Evolutionary conservation across 2,329 filamentous ascomycete species (phyloP).

Genomic region (Alternaria brassicicola): DNA sequence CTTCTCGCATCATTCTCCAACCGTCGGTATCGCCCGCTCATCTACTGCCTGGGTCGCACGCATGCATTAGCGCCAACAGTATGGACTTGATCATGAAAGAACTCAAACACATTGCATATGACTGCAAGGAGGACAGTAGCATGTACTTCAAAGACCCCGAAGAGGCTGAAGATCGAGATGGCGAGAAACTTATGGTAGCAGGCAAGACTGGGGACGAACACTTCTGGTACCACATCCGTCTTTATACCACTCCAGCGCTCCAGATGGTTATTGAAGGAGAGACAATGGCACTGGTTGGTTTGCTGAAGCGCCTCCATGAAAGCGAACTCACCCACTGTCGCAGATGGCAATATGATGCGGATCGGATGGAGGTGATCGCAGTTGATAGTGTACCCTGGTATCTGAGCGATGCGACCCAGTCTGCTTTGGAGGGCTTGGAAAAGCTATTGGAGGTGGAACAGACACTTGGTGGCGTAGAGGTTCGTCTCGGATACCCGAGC

Average conservation of each 20-base stretch:
- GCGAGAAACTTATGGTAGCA: not conserved
- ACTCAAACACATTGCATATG: not conserved
- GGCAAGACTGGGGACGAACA: not conserved
- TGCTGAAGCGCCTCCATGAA: not conserved
- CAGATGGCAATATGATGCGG: not conserved
- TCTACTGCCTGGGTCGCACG: not conserved
- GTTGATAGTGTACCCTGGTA: not conserved
- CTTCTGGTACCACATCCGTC: not conserved
- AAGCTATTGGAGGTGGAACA: not conserved
- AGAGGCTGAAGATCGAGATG: not conserved
- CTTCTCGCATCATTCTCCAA: not conserved
- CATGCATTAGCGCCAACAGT: not conserved
- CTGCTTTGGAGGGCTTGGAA: not conserved
- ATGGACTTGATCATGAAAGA: not conserved
- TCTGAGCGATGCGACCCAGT: not conserved
- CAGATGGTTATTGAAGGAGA: not conserved
- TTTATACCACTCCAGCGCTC: not conserved
- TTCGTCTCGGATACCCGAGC: not conserved
- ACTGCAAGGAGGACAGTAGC: not conserved
- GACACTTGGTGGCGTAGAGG: not conserved
- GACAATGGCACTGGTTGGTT: not conserved
- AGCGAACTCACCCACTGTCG: not conserved
- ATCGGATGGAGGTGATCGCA: not conserved
- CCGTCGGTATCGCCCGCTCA: not conserved
- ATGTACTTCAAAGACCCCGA: not conserved